Conservation (phyloP, 495 filamentous ascomycete genomes). For the Aspergillus olivimuriae region DNA sequence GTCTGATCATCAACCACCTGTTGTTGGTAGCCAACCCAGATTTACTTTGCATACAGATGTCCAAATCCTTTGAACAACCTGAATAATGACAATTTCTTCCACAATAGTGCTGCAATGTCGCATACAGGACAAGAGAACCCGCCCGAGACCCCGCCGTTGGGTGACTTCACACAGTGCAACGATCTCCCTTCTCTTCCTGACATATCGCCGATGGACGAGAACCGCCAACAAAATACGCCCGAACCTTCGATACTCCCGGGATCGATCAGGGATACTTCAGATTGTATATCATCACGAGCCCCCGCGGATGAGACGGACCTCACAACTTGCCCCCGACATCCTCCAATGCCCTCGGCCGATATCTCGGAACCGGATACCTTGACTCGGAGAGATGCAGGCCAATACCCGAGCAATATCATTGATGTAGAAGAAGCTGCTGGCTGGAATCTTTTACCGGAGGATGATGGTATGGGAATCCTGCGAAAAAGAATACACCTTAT, state of each 20-base stretch:
- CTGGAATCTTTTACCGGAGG: constrained; percentile 86
- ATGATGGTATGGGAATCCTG: constrained; percentile 83
- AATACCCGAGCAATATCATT: constrained; percentile 4
- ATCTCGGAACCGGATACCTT: too few species aligned
- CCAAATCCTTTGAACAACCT: too few species aligned
- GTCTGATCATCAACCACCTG: constrained; percentile 9
- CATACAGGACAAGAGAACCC: constrained; percentile 11
- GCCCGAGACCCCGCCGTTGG: not conserved
- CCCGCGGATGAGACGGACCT: not conserved
- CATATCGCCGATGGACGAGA: constrained; percentile 24
- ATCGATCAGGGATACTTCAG: not conserved
- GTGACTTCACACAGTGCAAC: constrained; percentile 21
- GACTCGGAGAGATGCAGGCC: constrained; percentile 1
- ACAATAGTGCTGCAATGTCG: constrained; percentile 1
- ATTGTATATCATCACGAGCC: not conserved
- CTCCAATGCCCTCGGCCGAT: too few species aligned
- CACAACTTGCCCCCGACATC: not conserved
- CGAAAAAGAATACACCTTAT: constrained; percentile 74
- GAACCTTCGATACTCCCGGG: constrained; percentile 3
- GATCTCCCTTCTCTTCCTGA: constrained; percentile 17
- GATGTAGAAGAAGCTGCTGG: constrained; percentile 16
- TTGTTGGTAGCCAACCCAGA: constrained; percentile 11
- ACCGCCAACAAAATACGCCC: constrained; percentile 18
- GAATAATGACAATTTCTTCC: too few species aligned
- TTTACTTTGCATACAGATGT: too few species aligned